Conservation (phyloP, 108 stramenopile genomes). For the Pseudonitzschia pungens region DNA sequence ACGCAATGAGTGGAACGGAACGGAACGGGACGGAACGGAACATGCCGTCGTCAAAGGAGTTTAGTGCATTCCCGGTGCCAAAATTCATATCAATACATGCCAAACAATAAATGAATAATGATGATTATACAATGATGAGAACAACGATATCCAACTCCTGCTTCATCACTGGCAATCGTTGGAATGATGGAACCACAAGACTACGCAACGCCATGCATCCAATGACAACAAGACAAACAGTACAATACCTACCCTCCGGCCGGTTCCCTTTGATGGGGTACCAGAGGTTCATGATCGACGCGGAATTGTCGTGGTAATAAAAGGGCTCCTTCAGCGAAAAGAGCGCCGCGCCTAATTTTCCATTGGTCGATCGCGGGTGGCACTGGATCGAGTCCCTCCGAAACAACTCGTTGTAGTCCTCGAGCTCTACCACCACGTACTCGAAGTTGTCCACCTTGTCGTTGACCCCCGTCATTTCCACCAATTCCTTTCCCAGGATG, state of each 20-base stretch:
- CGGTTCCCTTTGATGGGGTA: neutral
- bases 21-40: no score
- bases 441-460: neutral
- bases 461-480: neutral
- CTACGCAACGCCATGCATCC: no score
- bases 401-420: neutral
- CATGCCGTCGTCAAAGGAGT: no score
- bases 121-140: no score
- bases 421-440: neutral
- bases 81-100: no score
- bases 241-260: no score
- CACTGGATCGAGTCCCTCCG: neutral
- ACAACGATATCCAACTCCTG: no score
- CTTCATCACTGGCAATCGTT: no score
- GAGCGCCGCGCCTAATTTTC: neutral
- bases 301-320: neutral
- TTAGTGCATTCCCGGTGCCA: no score
- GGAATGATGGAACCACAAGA: no score
- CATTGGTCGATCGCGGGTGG: constrained; percentile 7
- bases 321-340: constrained; percentile 1
- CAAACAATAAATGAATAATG: no score
- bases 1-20: no score
- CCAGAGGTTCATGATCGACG: constrained; percentile 1
- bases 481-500: neutral
- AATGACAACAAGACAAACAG: neutral